Percentiles rank a stretch among this genome's conserved stretches.
These are phyloP conservation scores for Cladosporium sp. DNA, from an alignment of 2,329 filamentous ascomycete genomes.

Conservation along the genomic window DNA sequence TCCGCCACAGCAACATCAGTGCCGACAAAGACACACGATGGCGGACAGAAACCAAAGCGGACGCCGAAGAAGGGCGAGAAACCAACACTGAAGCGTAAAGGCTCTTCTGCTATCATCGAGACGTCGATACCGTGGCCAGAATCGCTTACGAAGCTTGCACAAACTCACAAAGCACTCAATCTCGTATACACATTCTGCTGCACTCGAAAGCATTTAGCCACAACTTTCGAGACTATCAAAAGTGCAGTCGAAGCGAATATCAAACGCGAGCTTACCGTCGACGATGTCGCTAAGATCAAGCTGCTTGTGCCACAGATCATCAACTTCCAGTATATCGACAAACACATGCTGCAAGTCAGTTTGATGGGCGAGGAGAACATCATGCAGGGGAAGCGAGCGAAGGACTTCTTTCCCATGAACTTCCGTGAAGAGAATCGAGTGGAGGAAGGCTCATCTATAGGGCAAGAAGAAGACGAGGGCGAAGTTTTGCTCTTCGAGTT, in stretches of 20 bases:
- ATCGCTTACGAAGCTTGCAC: conserved; percentile 69
- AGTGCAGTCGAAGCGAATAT: conserved; percentile 82
- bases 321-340: conserved; percentile 83
- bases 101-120: conserved; percentile 55
- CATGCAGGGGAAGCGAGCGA: conserved; percentile 59
- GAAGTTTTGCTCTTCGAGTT: conserved; percentile 91
- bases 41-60: conserved; percentile 53
- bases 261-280: conserved; percentile 66
- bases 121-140: conserved; percentile 69
- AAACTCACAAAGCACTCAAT: conserved; percentile 82
- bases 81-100: conserved; percentile 44
- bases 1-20: conserved; percentile 41
- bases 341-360: conserved; percentile 78
- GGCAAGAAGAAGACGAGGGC: conserved; percentile 34
- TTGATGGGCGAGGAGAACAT: conserved; percentile 68
- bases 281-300: conserved; percentile 81
- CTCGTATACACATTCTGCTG: conserved; percentile 94
- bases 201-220: conserved; percentile 86
- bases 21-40: conserved; percentile 59
- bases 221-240: conserved; percentile 86
- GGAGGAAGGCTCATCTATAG: conserved; percentile 30
- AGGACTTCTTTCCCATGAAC: conserved; percentile 50
- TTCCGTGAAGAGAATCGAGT: conserved; percentile 37
- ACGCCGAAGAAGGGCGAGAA: conserved; percentile 42
- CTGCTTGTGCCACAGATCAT: conserved; percentile 75